Percentiles rank a stretch among this genome's conserved stretches.
These are phyloP conservation scores for Cocos nucifera DNA, from an alignment of 176 grass and related monocot genomes.

Conservation along the genomic window DNA sequence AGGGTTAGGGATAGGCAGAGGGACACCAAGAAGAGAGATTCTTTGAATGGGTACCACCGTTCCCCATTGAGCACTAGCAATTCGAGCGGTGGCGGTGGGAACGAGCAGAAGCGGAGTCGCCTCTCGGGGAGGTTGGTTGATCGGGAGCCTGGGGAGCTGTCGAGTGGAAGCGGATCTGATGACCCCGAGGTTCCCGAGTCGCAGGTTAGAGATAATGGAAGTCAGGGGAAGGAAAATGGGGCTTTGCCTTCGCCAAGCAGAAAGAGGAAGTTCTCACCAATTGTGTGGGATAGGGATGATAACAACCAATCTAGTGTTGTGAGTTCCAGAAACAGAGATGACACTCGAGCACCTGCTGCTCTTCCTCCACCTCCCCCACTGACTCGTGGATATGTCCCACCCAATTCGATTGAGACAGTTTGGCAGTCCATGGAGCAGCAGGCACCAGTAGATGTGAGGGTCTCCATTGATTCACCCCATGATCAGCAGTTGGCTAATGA, in stretches of 20 bases:
- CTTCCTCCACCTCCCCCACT: conserved; percentile 43
- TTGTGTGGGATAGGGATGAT: conserved; percentile 36
- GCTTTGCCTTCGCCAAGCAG: conserved; percentile 11
- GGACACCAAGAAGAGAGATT: background rate
- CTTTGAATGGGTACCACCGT: background rate
- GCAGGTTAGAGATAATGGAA: conserved; percentile 14
- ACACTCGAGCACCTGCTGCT: background rate
- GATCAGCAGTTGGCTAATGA: conserved; percentile 12
- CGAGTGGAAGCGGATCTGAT: conserved; percentile 45
- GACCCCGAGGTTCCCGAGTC: conserved; percentile 11
- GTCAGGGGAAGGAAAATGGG: background rate
- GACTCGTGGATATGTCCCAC: background rate
- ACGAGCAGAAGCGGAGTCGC: conserved; percentile 22
- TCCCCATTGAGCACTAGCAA: background rate
- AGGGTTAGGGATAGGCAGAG: background rate
- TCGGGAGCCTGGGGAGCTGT: conserved; percentile 58
- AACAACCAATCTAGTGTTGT: conserved; percentile 12
- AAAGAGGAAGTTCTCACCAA: conserved; percentile 66
- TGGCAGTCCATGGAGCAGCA: background rate
- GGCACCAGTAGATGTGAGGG: conserved; percentile 24
- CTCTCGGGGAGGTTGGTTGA: conserved; percentile 22
- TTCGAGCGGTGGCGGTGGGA: background rate
- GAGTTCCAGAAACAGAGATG: conserved; percentile 15
- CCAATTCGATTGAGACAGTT: conserved; percentile 10
- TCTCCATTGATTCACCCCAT: conserved; percentile 25